Conservation (phyloP, 306 rosid species). For the Cucumis melo region DNA sequence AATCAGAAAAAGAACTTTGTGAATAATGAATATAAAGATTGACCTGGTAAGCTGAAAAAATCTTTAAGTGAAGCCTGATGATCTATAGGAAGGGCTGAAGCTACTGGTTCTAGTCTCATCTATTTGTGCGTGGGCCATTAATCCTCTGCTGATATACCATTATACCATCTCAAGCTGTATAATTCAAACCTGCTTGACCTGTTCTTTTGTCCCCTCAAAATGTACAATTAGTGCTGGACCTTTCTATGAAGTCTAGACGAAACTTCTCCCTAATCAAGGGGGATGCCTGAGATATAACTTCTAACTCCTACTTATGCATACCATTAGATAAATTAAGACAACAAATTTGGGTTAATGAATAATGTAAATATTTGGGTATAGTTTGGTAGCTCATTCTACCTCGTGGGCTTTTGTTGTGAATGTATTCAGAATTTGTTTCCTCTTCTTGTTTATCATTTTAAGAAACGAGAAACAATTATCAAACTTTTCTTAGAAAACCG, state of each 20-base stretch:
- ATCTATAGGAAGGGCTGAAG: neutral
- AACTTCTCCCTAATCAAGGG: neutral
- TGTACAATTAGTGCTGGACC: neutral
- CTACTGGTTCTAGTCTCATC: neutral
- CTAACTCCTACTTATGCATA: neutral
- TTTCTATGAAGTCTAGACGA: neutral
- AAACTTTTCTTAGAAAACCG: neutral
- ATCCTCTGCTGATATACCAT: neutral
- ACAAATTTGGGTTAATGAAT: neutral
- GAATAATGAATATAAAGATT: neutral
- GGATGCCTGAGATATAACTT: neutral
- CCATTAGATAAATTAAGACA: neutral
- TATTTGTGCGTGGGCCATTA: neutral
- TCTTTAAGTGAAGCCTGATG: neutral
- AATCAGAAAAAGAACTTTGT: neutral
- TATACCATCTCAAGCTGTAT: slow-evolving; percentile 1
- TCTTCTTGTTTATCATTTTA: neutral
- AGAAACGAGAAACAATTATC: neutral
- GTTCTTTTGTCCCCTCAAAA: neutral
- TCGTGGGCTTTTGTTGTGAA: neutral
- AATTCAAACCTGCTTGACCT: neutral
- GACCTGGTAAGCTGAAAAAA: neutral
- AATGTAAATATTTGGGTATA: neutral
- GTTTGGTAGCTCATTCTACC: neutral
- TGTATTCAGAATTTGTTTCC: neutral